Evolutionary conservation across 2,329 filamentous ascomycete genomes (phyloP), one percentile per base, ranked within the genome.

Genomic region (Hymenoscyphus scutula): DNA sequence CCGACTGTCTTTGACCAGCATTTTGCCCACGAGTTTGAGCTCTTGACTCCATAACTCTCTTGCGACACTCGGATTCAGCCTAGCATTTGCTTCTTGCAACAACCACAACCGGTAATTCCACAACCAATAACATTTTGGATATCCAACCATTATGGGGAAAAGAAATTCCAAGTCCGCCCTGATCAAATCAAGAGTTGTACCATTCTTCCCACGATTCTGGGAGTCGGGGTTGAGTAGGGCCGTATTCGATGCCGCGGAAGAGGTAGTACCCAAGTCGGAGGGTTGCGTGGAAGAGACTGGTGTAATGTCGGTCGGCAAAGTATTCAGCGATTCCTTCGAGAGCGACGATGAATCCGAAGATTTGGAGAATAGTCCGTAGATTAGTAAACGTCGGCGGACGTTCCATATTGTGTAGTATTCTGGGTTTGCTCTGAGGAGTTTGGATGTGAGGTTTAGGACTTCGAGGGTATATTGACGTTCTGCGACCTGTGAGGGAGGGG

Each of bases 51-150:
- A 99, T 57, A 97, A 80, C 45, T 81, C 77, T 25, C 84, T 82
- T 1, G 91, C 85, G 17, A 79, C 73, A 0, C 78, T 62, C 1
- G 76, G 65, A 1, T 86, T 82, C 10, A 97, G 80, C 19, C 87
- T 80, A 13, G 81, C 74, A 55, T 89, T 90, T 37, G 88, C 87
- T 74, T 91, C 85, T 60, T 88, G 80, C 15, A 99, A 80, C 2
- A 94, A 80, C 93, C 95, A 99, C 54, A 89, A 78, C 30, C 95
- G 88, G 76, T 97, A 94, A 70, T 97, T 96, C 95, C 95, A 99
- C 72, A 99, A 94, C 94, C 95, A 98, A 79, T 99, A 99, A 81
- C 95, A 98, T 76, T 99, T 99, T 6, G 95, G 95, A 68, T 87
- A 94, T 68, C 92, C 86, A 67, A 91, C 83, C 57, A 99, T 84